Conservation (phyloP, 768 basidiomycete species). For the Panaeolus papilionaceus region DNA sequence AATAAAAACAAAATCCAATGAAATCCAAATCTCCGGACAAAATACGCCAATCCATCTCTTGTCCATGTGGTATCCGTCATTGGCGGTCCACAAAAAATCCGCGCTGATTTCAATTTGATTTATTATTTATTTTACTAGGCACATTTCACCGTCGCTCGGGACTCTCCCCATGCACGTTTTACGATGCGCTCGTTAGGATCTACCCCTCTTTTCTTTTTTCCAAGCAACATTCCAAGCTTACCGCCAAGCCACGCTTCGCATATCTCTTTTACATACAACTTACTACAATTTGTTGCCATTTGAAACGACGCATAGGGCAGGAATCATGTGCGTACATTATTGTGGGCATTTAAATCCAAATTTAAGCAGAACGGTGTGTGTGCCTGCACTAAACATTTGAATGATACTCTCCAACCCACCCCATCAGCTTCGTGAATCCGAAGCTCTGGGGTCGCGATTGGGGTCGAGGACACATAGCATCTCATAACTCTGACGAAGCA, state of each 20-base stretch:
- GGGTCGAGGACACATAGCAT: not conserved
- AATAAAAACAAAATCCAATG: not conserved
- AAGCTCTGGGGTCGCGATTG: slow-evolving; percentile 6
- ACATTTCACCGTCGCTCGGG: slow-evolving; percentile 4
- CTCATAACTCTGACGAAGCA: not conserved
- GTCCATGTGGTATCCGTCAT: slow-evolving; percentile 10
- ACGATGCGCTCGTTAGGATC: not conserved
- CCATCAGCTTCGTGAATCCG: slow-evolving; percentile 4
- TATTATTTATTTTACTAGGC: not conserved
- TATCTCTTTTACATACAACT: not conserved
- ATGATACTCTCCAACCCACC: not conserved
- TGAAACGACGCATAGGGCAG: not conserved
- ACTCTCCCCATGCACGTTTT: not conserved
- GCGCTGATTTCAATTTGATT: not conserved
- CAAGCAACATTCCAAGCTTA: not conserved
- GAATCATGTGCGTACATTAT: not conserved
- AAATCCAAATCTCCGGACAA: slow-evolving; percentile 6
- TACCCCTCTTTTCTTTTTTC: not conserved
- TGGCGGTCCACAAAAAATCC: slow-evolving; percentile 13
- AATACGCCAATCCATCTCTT: not conserved
- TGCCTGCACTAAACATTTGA: not conserved
- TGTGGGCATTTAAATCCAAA: slow-evolving; percentile 15
- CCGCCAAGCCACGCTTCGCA: not conserved
- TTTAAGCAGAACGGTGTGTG: not conserved
- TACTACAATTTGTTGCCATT: not conserved